phyloP scores from a whole-genome alignment of 441 rosid genomes.

The Corymbia calophylla region DNA sequence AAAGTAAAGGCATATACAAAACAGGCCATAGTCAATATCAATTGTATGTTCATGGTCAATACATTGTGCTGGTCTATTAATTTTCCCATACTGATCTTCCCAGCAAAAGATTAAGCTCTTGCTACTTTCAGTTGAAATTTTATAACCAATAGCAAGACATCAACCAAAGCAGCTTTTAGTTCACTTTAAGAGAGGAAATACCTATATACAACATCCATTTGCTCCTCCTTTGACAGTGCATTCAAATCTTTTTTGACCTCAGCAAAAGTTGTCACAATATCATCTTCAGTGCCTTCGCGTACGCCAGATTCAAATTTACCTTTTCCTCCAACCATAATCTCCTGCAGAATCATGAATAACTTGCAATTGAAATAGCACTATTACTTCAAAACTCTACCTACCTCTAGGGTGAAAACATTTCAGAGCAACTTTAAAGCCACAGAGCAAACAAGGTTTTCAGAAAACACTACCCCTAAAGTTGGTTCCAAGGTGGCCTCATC shows the following conservation, averaged over 20 bases:
- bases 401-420: neutral
- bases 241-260: constrained; percentile 58
- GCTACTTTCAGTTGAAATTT: neutral
- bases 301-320: constrained; percentile 8
- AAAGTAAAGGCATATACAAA: neutral
- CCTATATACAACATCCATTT: constrained; percentile 82
- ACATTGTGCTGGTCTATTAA: neutral
- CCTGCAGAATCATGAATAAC: constrained; percentile 28
- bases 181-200: constrained; percentile 9
- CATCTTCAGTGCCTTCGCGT: constrained; percentile 20
- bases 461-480: constrained; percentile 50
- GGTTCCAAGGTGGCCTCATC: constrained; percentile 50
- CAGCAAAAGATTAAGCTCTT: neutral
- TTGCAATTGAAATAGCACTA: neutral
- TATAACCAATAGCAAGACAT: neutral
- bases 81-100: neutral
- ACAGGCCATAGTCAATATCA: neutral
- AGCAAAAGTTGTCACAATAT: constrained; percentile 25
- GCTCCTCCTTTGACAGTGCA: constrained; percentile 75
- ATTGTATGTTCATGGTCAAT: neutral
- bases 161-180: neutral
- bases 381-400: neutral
- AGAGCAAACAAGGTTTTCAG: neutral
- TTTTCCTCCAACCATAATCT: constrained; percentile 42
- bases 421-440: neutral